Percentiles rank a stretch among this genome's conserved stretches.
Conservation (phyloP, 495 filamentous ascomycete species). For the Neurospora hispaniola region DNA sequence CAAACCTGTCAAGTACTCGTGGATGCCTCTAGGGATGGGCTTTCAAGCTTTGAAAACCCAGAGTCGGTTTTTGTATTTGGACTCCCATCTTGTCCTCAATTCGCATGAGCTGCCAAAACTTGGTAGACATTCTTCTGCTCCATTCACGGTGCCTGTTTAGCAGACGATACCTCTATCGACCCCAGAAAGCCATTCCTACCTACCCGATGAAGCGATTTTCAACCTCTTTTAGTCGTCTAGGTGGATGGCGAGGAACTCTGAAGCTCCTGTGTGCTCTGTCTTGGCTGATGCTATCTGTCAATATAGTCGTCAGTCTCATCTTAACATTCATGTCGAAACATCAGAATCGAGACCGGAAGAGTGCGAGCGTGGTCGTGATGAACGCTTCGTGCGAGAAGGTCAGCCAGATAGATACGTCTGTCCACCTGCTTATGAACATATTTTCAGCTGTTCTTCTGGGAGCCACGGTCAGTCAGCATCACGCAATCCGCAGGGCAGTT, state of each 20-base stretch:
- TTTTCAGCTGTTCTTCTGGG: background rate
- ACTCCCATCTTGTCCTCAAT: background rate
- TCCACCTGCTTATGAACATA: background rate
- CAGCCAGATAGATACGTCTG: background rate
- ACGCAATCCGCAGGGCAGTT: background rate
- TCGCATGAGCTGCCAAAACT: background rate
- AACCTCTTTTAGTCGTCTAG: background rate
- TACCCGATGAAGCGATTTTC: background rate
- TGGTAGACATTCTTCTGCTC: no score
- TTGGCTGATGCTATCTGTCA: background rate
- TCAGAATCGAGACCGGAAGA: background rate
- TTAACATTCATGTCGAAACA: background rate
- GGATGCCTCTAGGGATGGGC: no score
- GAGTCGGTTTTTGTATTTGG: background rate
- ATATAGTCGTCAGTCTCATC: background rate
- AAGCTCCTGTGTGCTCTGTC: background rate
- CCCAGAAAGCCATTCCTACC: background rate
- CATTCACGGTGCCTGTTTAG: background rate
- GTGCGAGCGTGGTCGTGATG: background rate
- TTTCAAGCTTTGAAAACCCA: no score
- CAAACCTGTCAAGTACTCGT: no score
- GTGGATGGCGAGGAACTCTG: background rate
- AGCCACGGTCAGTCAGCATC: background rate
- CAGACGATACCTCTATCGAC: background rate
- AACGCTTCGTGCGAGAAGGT: background rate